phyloP scores from a whole-genome alignment of 2,329 filamentous ascomycete species.

The Fusarium setosum region DNA sequence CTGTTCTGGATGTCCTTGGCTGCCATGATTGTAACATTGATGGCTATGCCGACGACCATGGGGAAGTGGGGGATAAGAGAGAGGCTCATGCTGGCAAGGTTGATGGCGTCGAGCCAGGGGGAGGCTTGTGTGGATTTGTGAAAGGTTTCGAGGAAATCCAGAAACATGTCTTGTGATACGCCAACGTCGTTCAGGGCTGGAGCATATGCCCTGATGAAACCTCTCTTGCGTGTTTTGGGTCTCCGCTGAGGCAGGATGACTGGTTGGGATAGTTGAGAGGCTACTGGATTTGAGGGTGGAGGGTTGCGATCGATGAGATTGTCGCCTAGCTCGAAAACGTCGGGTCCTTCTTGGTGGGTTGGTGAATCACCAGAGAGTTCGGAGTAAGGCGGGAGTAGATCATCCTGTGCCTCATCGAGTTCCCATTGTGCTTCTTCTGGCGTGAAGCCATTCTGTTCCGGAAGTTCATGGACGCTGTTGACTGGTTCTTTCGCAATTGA shows the following conservation, averaged over 20 bases:
- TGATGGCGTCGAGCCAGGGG: slow-evolving; percentile 23
- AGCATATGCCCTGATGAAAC: slow-evolving; percentile 27
- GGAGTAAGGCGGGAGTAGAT: background rate
- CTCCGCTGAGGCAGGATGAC: slow-evolving; percentile 28
- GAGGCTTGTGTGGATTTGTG: slow-evolving; percentile 25
- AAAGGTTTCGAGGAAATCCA: slow-evolving; percentile 24
- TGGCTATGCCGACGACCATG: slow-evolving; percentile 24
- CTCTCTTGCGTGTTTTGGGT: slow-evolving; percentile 23
- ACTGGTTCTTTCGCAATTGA: background rate
- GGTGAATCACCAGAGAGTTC: background rate
- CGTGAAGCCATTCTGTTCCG: background rate
- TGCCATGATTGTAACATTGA: slow-evolving; percentile 11
- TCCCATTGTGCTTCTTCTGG: slow-evolving; percentile 9
- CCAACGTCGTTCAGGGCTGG: slow-evolving; percentile 11
- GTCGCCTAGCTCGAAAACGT: background rate
- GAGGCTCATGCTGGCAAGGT: slow-evolving; percentile 12
- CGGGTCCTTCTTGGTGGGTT: background rate
- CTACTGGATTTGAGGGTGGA: background rate
- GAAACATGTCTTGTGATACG: slow-evolving; percentile 29
- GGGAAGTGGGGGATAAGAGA: slow-evolving; percentile 17
- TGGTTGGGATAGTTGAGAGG: background rate
- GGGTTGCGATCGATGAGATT: slow-evolving; percentile 6
- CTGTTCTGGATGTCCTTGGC: slow-evolving; percentile 15
- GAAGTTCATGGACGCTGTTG: background rate
- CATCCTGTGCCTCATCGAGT: slow-evolving; percentile 8